phyloP scores from a whole-genome alignment of 768 basidiomycete genomes.

The Mycena metata region DNA sequence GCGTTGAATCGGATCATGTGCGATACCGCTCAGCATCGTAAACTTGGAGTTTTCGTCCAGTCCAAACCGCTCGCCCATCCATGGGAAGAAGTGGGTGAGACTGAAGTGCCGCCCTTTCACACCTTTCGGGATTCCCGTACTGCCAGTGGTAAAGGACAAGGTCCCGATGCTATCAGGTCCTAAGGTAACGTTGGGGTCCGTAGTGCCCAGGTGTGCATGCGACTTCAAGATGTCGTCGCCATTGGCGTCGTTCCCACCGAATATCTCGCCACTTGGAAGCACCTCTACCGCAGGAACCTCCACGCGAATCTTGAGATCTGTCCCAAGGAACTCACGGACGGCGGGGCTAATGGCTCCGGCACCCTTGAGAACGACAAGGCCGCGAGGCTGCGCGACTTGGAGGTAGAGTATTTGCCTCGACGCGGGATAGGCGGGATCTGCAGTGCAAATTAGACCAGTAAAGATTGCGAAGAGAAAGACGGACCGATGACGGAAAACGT shows the following conservation, averaged over 20 bases:
- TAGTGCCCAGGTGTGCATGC: slow-evolving; percentile 67
- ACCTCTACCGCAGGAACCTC: slow-evolving; percentile 93
- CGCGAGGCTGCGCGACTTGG: slow-evolving; percentile 92
- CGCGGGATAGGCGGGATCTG: slow-evolving; percentile 97
- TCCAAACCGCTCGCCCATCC: slow-evolving; percentile 94
- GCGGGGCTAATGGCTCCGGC: slow-evolving; percentile 85
- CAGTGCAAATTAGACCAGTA: background rate
- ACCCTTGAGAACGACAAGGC: slow-evolving; percentile 89
- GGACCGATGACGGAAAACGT: slow-evolving; percentile 97
- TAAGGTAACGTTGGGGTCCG: slow-evolving; percentile 84
- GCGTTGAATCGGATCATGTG: slow-evolving; percentile 98
- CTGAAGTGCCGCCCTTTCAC: slow-evolving; percentile 95
- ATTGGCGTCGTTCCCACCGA: slow-evolving; percentile 67
- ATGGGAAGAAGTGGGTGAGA: slow-evolving; percentile 99
- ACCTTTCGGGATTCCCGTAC: slow-evolving; percentile 99
- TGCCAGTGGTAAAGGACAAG: slow-evolving; percentile 95
- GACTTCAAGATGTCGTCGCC: slow-evolving; percentile 72
- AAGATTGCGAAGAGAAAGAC: slow-evolving; percentile 41
- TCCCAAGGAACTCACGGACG: slow-evolving; percentile 86
- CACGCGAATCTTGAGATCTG: slow-evolving; percentile 86
- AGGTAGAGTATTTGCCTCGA: slow-evolving; percentile 94
- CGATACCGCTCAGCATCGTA: slow-evolving; percentile 99
- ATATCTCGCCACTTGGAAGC: slow-evolving; percentile 69
- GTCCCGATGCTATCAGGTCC: slow-evolving; percentile 98
- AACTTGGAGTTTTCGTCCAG: slow-evolving; percentile 84